Evolutionary conservation across 768 basidiomycete genomes (phyloP), one percentile per base, ranked within the genome.

Genomic region (Kwoniella newhampshirensis): DNA sequence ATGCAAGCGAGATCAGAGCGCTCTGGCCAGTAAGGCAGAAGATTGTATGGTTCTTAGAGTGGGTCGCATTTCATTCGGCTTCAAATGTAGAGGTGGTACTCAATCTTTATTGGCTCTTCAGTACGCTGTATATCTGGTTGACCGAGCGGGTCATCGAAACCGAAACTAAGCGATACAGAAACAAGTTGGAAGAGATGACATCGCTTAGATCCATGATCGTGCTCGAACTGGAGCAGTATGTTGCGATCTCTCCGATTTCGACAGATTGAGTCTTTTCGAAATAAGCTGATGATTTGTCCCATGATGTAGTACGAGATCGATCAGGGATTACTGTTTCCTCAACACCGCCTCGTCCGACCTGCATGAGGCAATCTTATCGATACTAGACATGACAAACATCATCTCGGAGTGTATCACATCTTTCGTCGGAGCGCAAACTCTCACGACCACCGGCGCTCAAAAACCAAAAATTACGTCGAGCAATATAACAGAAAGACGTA

Each of bases 151-250:
- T 68, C 27, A 62, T 71, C 20, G 60, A 60, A 12, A 41, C 57
- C 7, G 46, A 63, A 25, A 59, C 43, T 23, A 17, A 5, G 12
- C 42, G 26, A 12, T 67, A 60, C 42, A 54, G 62, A n/a, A 37
- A 12, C 11, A 42, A 57, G 21, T 30, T 71, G 15, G 54, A 28
- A 15, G 40, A 43, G 20, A 54, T 57, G 51, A 62, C 62, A 3
- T 62, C 62, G 15, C 37, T 71, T 17, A 40, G 45, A 27, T 54
- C 48, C 15, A 68, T 71, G 70, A 68, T 71, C 32, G 17, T 48
- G 6, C 39, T 63, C 3, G 67, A 71, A 27, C 48, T 68, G 37
- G 42, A 60, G 40, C 61, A 68, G 70, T 71, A 56, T 51, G 70
- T 64, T 20, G 39, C 20, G 6, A n/a, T 4, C 23, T 4, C n/a